Evolutionary conservation across 176 grass and related monocot species (phyloP).

Genomic region (Avena sativa): DNA sequence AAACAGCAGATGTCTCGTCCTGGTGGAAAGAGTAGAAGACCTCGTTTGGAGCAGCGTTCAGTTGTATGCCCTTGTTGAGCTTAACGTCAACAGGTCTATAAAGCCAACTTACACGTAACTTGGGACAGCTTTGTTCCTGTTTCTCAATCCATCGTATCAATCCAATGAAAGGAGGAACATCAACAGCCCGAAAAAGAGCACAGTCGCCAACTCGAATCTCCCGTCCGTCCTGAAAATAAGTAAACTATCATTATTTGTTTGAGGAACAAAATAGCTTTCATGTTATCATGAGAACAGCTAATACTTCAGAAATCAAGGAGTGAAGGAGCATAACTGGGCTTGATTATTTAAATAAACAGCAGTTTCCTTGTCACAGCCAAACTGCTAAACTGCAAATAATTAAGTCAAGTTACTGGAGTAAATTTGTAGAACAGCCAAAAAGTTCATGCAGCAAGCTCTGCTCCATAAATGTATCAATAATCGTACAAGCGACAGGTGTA

Average conservation of each 20-base stretch:
- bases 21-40: slow-evolving; percentile 92
- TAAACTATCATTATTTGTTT: slow-evolving; percentile 10
- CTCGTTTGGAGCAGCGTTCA: slow-evolving; percentile 77
- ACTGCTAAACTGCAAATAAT: neutral
- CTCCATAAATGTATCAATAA: neutral
- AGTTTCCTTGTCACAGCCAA: neutral
- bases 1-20: slow-evolving; percentile 78
- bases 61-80: slow-evolving; percentile 68
- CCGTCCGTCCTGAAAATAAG: slow-evolving; percentile 72
- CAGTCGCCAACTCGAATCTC: slow-evolving; percentile 77
- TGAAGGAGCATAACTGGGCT: neutral
- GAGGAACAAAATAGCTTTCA: slow-evolving; percentile 12
- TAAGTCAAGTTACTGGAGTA: neutral
- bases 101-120: slow-evolving; percentile 83
- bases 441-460: neutral
- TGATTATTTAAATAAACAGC: neutral
- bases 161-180: slow-evolving; percentile 83
- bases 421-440: neutral
- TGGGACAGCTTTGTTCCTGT: slow-evolving; percentile 60
- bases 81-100: slow-evolving; percentile 78
- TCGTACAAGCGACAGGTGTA: neutral
- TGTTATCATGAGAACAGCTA: slow-evolving; percentile 13
- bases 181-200: slow-evolving; percentile 78
- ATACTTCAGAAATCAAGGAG: slow-evolving; percentile 10
- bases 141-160: slow-evolving; percentile 71